A percentile compares a stretch with the other conserved stretches of the same genome.
Evolutionary conservation across 2,329 filamentous ascomycete species (phyloP).

Genomic region (Thermothelomyces thermophilus): DNA sequence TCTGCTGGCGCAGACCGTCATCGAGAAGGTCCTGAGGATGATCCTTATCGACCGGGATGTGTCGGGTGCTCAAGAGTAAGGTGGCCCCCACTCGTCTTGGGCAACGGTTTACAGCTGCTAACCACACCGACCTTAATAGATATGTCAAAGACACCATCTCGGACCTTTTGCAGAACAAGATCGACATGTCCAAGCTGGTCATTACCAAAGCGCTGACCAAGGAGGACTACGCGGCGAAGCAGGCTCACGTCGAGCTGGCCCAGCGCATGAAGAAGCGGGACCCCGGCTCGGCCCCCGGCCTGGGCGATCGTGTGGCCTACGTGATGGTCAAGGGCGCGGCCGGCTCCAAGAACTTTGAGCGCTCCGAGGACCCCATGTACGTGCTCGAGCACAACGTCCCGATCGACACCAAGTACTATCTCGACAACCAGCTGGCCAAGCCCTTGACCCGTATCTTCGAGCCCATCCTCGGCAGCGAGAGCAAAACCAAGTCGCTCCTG

Average conservation of each 20-base stretch:
- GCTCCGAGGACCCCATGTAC: conserved; percentile 93
- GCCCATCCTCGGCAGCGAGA: conserved; percentile 81
- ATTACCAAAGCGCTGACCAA: conserved; percentile 97
- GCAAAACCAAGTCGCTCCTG: conserved; percentile 77
- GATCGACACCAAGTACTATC: conserved; percentile 96
- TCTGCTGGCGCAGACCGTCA: conserved; percentile 88
- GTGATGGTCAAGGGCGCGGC: conserved; percentile 91
- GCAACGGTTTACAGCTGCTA: not conserved
- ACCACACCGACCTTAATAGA: conserved; percentile 47
- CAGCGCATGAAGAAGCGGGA: conserved; percentile 97
- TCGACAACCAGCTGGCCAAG: conserved; percentile 96
- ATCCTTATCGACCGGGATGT: conserved; percentile 91
- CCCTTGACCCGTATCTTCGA: conserved; percentile 94
- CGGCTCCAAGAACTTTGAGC: conserved; percentile 92
- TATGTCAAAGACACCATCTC: conserved; percentile 97
- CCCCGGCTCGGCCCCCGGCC: conserved; percentile 80
- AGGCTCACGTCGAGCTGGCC: conserved; percentile 92
- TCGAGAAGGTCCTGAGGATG: conserved; percentile 93
- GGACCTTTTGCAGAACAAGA: conserved; percentile 90
- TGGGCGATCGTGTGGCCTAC: conserved; percentile 95
- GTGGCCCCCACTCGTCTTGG: not conserved
- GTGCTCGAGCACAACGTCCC: conserved; percentile 96
- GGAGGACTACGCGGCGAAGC: conserved; percentile 80
- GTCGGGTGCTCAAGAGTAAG: conserved; percentile 86
- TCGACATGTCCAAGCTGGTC: conserved; percentile 98